A percentile compares a stretch with the other conserved stretches of the same genome.
phyloP scores from a whole-genome alignment of 306 rosid species.

The Dicorynia guianensis region DNA sequence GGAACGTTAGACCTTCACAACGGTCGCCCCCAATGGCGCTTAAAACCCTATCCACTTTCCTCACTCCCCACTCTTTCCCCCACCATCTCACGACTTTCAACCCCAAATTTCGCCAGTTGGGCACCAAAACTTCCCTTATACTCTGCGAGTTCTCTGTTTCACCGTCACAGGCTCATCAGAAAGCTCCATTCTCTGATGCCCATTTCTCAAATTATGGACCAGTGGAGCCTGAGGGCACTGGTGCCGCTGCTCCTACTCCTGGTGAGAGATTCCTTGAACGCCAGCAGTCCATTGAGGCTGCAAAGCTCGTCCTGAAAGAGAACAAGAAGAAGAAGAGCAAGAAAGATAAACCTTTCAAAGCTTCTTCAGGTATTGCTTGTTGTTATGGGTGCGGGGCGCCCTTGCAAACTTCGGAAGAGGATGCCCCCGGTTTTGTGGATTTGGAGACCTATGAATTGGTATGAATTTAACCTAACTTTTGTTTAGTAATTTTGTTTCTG shows the following conservation, averaged over 20 bases:
- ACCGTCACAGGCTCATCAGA: slow-evolving; percentile 33
- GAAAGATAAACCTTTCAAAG: slow-evolving; percentile 61
- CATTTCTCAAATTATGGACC: slow-evolving; percentile 26
- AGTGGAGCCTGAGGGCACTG: slow-evolving; percentile 61
- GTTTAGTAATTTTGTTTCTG: not conserved
- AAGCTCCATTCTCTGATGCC: slow-evolving; percentile 38
- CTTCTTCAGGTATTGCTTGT: slow-evolving; percentile 51
- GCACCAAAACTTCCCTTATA: slow-evolving; percentile 39
- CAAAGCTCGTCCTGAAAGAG: slow-evolving; percentile 65
- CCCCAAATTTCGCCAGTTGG: slow-evolving; percentile 32
- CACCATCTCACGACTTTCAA: slow-evolving; percentile 35
- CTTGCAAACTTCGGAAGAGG: slow-evolving; percentile 70
- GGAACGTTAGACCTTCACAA: slow-evolving; percentile 23
- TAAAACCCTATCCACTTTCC: slow-evolving; percentile 66
- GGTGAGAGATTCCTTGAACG: slow-evolving; percentile 80
- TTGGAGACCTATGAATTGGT: slow-evolving; percentile 74
- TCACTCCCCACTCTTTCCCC: slow-evolving; percentile 54
- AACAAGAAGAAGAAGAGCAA: slow-evolving; percentile 46
- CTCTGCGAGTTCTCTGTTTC: slow-evolving; percentile 53
- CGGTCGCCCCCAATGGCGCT: slow-evolving; percentile 62
- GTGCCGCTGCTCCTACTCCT: slow-evolving; percentile 82
- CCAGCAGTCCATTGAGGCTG: slow-evolving; percentile 64
- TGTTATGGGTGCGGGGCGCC: slow-evolving; percentile 97
- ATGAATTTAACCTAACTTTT: slow-evolving; percentile 5
- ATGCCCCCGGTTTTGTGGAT: slow-evolving; percentile 83